Conservation (phyloP, 345 rosid species). For the Gossypium mustelinum region DNA sequence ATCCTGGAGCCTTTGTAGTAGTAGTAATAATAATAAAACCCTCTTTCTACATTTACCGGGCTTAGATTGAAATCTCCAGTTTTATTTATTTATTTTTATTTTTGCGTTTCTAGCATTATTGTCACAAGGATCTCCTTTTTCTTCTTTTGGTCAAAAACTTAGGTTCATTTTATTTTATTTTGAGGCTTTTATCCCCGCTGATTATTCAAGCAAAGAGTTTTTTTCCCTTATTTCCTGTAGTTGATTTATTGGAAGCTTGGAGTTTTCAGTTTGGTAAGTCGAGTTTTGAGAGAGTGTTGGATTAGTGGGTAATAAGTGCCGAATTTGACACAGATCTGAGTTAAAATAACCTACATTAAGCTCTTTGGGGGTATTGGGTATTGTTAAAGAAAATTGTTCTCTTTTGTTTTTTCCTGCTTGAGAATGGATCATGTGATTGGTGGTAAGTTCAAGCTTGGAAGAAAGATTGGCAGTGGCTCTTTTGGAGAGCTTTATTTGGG, state of each 20-base stretch:
- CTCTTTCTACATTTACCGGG: neutral
- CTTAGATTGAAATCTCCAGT: constrained; percentile 5
- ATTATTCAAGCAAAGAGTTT: constrained; percentile 1
- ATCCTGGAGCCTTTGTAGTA: constrained; percentile 14
- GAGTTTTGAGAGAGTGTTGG: constrained; percentile 10
- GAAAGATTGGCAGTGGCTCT: constrained; percentile 82
- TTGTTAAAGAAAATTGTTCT: neutral
- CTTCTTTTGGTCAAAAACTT: constrained; percentile 4
- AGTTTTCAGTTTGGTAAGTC: constrained; percentile 24
- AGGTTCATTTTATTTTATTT: neutral
- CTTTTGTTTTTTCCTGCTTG: constrained; percentile 11
- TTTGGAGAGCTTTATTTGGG: constrained; percentile 80
- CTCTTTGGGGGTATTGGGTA: constrained; percentile 1
- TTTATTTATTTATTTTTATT: neutral
- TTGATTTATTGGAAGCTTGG: neutral
- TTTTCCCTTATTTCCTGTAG: neutral
- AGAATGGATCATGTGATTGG: constrained; percentile 57
- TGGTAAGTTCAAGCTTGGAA: constrained; percentile 64
- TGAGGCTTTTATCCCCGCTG: neutral
- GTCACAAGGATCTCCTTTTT: neutral
- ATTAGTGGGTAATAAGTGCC: constrained; percentile 17
- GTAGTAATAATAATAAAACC: neutral
- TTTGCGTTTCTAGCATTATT: neutral
- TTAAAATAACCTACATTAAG: constrained; percentile 9
- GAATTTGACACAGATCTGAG: constrained; percentile 22